Percentiles rank a stretch among this genome's conserved stretches.
phyloP scores from a whole-genome alignment of 306 rosid species.

The Glycyrrhiza uralensis region DNA sequence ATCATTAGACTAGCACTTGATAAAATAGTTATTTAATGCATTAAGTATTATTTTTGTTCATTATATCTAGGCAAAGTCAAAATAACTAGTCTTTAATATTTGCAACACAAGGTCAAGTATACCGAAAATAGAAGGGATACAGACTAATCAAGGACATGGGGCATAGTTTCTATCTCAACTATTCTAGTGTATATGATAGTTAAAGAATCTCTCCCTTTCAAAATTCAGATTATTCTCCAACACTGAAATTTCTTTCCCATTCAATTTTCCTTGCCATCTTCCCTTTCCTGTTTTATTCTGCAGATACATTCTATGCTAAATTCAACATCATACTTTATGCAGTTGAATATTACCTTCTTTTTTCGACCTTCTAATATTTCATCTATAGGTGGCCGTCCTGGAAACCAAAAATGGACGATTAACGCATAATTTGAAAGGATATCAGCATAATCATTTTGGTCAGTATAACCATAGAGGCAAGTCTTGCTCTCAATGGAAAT shows the following conservation, averaged over 20 bases:
- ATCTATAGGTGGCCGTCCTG: conserved; percentile 82
- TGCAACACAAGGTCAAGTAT: background rate
- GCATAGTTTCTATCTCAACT: background rate
- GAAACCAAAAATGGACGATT: conserved; percentile 15
- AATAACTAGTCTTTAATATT: background rate
- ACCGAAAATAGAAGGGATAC: background rate
- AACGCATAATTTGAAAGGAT: background rate
- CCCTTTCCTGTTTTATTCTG: background rate
- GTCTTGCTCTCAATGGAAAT: conserved; percentile 4
- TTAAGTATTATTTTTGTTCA: background rate
- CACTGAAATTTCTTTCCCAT: background rate
- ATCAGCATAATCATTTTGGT: background rate
- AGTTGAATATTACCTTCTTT: conserved; percentile 56
- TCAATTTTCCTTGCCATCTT: background rate
- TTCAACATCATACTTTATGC: background rate
- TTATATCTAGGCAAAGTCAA: background rate
- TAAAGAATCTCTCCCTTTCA: background rate
- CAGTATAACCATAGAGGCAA: background rate
- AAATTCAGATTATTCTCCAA: background rate
- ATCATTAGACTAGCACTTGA: background rate
- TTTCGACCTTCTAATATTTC: conserved; percentile 62
- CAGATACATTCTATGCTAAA: background rate
- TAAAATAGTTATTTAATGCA: background rate
- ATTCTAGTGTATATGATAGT: background rate
- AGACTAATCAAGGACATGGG: background rate